Evolutionary conservation across 176 grass and related monocot species (phyloP), one percentile per base, ranked within the genome.

Genomic region (Hyparrhenia diplandra): DNA sequence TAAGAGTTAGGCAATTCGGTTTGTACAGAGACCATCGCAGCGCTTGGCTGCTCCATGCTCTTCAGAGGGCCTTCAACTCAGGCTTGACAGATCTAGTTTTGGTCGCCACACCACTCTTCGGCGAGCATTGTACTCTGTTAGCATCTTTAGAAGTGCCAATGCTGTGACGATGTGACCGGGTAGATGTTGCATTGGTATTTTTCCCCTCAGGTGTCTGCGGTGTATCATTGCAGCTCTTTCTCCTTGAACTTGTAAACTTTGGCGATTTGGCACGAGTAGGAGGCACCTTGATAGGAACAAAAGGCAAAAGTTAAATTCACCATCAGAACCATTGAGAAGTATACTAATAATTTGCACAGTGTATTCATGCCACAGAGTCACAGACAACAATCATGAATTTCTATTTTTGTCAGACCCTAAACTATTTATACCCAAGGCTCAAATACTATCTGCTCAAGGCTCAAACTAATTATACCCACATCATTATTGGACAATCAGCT

Each of bases 191-290:
- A 32, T 59, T 67, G 37, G 54, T 18, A 1, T 67, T 72, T 20
- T 72, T 55, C 1, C 66, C 76, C 57, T 84, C 78, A 25, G 84
- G 77, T n/a, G 49, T 55, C 6, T 34, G 74, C 21, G 62, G 67
- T 43, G 86, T 24, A 74, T 94, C 95, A 10, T 74, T 70, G 47
- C 70, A 89, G 75, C 95, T 98, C 88, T 87, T 94, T 69, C 95
- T 89, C 85, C 95, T 89, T n/a, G 92, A 90, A 72, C 95, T 89
- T 31, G 92, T 90, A 68, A 98, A 86, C 52, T 94, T 98, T 1
- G 95, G 95, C 10, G 95, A 98, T 89, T 87, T 90, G 66, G 95
- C 95, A 81, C 95, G 95, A 73, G 95, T 98, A 77, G 92, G 90
- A 85, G 95, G 90, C 39, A 91, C 92, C 95, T 98, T 92, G 31